Conservation (phyloP, 2,329 filamentous ascomycete species). For the Xylariaceae sp. region DNA sequence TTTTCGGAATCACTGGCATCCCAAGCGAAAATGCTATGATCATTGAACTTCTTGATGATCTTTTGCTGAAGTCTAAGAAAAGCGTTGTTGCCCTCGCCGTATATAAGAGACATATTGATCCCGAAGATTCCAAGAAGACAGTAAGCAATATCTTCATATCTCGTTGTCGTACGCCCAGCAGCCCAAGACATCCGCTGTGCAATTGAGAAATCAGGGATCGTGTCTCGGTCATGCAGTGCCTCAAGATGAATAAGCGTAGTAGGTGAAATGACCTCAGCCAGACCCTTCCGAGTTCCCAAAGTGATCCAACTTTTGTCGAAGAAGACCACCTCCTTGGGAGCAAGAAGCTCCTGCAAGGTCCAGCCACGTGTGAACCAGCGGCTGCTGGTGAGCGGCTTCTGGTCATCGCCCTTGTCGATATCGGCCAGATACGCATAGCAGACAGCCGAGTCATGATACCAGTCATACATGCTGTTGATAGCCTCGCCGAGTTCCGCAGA, state of each 20-base stretch:
- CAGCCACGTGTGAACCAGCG: slow-evolving; percentile 28
- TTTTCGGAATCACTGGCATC: background rate
- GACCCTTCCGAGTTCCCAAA: slow-evolving; percentile 9
- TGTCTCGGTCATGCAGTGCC: slow-evolving; percentile 14
- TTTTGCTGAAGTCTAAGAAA: slow-evolving; percentile 34
- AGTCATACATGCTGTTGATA: slow-evolving; percentile 36
- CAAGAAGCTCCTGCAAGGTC: slow-evolving; percentile 27
- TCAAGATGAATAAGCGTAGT: slow-evolving; percentile 21
- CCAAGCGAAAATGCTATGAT: slow-evolving; percentile 32
- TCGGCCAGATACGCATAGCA: slow-evolving; percentile 35
- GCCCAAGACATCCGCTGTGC: slow-evolving; percentile 41
- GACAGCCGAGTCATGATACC: slow-evolving; percentile 27
- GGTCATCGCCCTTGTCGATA: slow-evolving; percentile 11
- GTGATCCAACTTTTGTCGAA: slow-evolving; percentile 14
- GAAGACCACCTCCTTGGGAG: slow-evolving; percentile 23
- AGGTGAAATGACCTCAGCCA: slow-evolving; percentile 11
- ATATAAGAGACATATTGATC: slow-evolving; percentile 42
- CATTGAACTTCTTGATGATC: slow-evolving; percentile 30
- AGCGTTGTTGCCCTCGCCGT: slow-evolving; percentile 35
- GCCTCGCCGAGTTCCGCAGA: slow-evolving; percentile 34
- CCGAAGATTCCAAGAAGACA: slow-evolving; percentile 42
- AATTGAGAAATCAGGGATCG: slow-evolving; percentile 22
- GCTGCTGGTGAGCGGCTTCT: too few relatives aligned
- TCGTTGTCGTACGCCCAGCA: slow-evolving; percentile 30
- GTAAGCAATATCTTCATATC: slow-evolving; percentile 41